Percentiles rank a stretch among this genome's conserved stretches.
Evolutionary conservation across 176 grass and related monocot species (phyloP).

Genomic region (Musa acuminata): DNA sequence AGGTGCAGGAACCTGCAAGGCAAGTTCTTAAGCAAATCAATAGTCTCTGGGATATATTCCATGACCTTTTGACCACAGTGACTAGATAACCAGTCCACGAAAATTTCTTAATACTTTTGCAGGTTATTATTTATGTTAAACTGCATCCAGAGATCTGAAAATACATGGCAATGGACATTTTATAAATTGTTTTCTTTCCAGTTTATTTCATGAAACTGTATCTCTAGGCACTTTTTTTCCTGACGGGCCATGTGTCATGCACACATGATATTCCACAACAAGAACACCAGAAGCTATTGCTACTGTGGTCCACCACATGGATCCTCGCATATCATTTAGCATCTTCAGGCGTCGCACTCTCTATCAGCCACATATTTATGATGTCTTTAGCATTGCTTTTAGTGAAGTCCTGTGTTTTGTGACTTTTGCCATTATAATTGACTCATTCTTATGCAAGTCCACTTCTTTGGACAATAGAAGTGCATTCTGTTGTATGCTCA

Average conservation of each 20-base stretch:
- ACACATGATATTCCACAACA: too few relatives aligned
- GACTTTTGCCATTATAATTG: not conserved
- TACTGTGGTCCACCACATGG: not conserved
- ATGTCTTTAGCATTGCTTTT: not conserved
- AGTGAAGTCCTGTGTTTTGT: too few relatives aligned
- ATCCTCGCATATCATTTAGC: not conserved
- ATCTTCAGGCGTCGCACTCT: not conserved
- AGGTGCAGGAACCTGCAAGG: too few relatives aligned
- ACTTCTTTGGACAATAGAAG: not conserved
- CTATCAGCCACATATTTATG: not conserved
- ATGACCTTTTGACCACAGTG: not conserved
- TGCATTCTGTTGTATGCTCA: not conserved
- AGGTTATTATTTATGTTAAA: not conserved
- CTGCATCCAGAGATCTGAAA: not conserved
- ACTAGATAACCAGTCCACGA: not conserved
- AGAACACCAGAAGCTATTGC: too few relatives aligned
- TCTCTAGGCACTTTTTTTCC: too few relatives aligned
- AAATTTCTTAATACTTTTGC: not conserved
- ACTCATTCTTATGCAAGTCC: not conserved
- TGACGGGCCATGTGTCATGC: too few relatives aligned
- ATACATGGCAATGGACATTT: too few relatives aligned
- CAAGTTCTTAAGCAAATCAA: not conserved
- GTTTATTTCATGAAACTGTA: too few relatives aligned
- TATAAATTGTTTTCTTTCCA: too few relatives aligned
- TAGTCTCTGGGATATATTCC: not conserved